These are phyloP conservation scores for Vitis labrusca DNA, from an alignment of 164 flowering plant genomes.

Conservation along the genomic window DNA sequence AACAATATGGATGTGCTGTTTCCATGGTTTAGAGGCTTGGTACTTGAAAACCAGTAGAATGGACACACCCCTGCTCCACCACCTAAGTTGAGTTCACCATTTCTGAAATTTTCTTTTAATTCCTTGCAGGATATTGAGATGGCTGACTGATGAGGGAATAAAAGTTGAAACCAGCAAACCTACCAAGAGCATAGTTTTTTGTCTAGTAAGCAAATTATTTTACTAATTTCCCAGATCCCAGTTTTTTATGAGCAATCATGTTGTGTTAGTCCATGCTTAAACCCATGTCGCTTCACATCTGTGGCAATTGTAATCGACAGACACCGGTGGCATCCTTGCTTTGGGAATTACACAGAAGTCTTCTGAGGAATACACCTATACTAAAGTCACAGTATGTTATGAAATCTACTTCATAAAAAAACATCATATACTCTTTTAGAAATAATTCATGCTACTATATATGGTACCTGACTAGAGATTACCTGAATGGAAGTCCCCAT, in stretches of 20 bases:
- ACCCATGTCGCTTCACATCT: not conserved
- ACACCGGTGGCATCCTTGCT: slow-evolving; percentile 86
- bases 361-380: slow-evolving; percentile 31
- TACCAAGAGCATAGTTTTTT: slow-evolving; percentile 54
- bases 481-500: slow-evolving; percentile 10
- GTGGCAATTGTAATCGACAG: slow-evolving; percentile 79
- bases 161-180: slow-evolving; percentile 20
- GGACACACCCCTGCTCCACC: not conserved
- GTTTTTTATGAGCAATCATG: not conserved
- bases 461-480: not conserved
- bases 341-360: slow-evolving; percentile 57
- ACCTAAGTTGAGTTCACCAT: not conserved
- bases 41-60: too few relatives aligned
- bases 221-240: not conserved
- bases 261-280: too few relatives aligned
- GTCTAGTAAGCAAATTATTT: slow-evolving; percentile 57
- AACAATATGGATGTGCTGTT: too few relatives aligned
- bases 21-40: too few relatives aligned
- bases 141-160: slow-evolving; percentile 75
- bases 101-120: not conserved
- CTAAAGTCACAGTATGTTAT: too few relatives aligned
- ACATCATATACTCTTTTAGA: too few relatives aligned
- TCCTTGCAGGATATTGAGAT: slow-evolving; percentile 66
- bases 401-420: too few relatives aligned
- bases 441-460: too few relatives aligned